Evolutionary conservation across 2,329 filamentous ascomycete species (phyloP).

Genomic region (Nigrospora sphaerica): DNA sequence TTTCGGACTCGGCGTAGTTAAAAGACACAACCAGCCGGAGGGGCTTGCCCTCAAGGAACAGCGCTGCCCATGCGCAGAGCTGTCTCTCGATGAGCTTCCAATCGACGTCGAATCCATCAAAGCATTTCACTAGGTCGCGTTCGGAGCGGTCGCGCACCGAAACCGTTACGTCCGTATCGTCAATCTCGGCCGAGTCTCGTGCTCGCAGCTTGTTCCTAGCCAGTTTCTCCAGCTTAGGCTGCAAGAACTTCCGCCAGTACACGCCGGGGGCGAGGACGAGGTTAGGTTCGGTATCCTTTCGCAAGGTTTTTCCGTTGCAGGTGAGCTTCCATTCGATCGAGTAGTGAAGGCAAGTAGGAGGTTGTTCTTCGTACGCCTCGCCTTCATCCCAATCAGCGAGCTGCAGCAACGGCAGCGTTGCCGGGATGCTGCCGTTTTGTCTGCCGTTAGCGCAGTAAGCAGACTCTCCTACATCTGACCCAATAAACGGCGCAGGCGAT

Average conservation of each 20-base stretch:
- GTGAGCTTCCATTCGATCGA: slow-evolving; percentile 18
- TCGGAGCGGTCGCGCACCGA: background rate
- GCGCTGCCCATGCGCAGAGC: background rate
- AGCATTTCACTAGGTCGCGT: background rate
- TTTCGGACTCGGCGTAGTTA: background rate
- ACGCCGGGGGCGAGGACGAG: slow-evolving; percentile 13
- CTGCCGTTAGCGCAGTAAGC: background rate
- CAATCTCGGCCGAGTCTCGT: slow-evolving; percentile 11
- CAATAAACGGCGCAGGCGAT: too few species aligned
- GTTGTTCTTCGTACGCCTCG: background rate
- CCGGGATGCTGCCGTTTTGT: background rate
- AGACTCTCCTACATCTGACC: background rate
- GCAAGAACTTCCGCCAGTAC: slow-evolving; percentile 7
- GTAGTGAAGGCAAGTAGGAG: slow-evolving; percentile 16
- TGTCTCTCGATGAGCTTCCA: background rate
- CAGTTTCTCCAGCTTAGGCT: slow-evolving; percentile 7
- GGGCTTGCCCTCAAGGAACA: background rate
- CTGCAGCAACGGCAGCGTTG: background rate
- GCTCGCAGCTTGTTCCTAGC: slow-evolving; percentile 6
- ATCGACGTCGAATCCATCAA: background rate
- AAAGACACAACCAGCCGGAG: background rate
- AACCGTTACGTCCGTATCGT: background rate
- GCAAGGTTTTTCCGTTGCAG: slow-evolving; percentile 13
- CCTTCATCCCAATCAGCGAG: background rate
- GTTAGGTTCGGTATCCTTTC: slow-evolving; percentile 17